Conservation (phyloP, 345 rosid genomes). For the Hirschfeldia incana region DNA sequence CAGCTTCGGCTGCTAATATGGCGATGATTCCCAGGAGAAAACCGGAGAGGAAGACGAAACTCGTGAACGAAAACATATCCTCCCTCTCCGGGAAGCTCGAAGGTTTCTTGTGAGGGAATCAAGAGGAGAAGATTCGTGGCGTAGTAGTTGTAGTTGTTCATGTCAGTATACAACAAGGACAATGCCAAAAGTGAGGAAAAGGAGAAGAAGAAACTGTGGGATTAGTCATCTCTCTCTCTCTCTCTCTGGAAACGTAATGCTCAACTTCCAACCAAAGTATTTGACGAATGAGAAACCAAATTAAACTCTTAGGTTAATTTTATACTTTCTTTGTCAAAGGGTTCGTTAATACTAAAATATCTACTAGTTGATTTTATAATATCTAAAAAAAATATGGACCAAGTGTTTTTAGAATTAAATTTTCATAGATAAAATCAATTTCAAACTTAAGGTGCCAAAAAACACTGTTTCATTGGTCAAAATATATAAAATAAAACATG, state of each 20-base stretch:
- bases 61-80: conserved; percentile 36
- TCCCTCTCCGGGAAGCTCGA: conserved; percentile 5
- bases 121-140: conserved; percentile 28
- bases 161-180: conserved; percentile 11
- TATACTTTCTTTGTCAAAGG: too few species aligned
- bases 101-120: conserved; percentile 6
- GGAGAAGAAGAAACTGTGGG: conserved; percentile 18
- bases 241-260: conserved; percentile 21
- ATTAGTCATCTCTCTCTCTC: conserved; percentile 17
- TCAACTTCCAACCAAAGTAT: conserved; percentile 26
- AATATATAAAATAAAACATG: background rate
- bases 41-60: conserved; percentile 44
- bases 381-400: background rate
- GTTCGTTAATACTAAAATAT: background rate
- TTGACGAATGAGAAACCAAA: background rate
- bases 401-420: background rate
- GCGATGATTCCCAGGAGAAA: conserved; percentile 48
- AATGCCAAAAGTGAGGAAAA: background rate
- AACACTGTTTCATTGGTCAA: background rate
- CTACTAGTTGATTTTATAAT: background rate
- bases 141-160: conserved; percentile 26
- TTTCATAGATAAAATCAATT: background rate
- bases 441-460: background rate
- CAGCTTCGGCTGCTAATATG: conserved; percentile 40
- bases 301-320: background rate